Percentiles rank a stretch among this genome's conserved stretches.
phyloP scores from a whole-genome alignment of 768 basidiomycete genomes.

The Trametes punicea region DNA sequence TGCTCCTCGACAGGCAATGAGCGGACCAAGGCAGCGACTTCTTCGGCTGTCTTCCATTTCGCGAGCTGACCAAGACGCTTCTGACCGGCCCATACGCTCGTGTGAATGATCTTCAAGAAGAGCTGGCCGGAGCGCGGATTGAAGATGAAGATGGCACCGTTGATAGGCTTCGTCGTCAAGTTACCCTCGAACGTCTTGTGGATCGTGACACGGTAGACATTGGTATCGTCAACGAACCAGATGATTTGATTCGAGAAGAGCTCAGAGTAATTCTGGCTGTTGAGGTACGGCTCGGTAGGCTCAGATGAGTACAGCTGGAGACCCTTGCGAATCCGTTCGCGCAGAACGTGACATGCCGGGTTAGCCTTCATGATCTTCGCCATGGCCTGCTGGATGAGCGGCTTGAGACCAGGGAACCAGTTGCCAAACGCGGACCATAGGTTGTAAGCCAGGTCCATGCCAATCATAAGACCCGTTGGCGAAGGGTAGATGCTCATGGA shows the following conservation, averaged over 20 bases:
- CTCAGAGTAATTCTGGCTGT: constrained; percentile 97
- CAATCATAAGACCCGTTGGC: constrained; percentile 97
- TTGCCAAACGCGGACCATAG: constrained; percentile 98
- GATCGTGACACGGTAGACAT: constrained; percentile 98
- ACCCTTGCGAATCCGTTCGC: constrained; percentile 98
- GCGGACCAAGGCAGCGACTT: constrained; percentile 96
- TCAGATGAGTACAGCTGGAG: constrained; percentile 98
- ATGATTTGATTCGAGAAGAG: constrained; percentile 98
- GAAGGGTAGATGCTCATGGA: constrained; percentile 99
- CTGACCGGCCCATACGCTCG: constrained; percentile 99
- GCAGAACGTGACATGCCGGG: constrained; percentile 93
- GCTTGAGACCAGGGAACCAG: constrained; percentile 99
- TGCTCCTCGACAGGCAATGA: constrained; percentile 99
- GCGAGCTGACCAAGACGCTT: constrained; percentile 99
- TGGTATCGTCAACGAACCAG: constrained; percentile 99
- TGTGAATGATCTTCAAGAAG: constrained; percentile 99
- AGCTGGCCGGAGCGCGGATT: constrained; percentile 98
- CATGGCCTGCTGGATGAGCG: constrained; percentile 97
- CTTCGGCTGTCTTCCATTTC: constrained; percentile 99
- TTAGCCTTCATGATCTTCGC: constrained; percentile 99
- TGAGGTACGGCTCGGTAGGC: constrained; percentile 97
- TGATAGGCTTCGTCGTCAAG: constrained; percentile 98
- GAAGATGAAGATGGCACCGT: constrained; percentile 98
- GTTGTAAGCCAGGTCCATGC: constrained; percentile 98
- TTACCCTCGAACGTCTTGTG: constrained; percentile 99